Base-by-base conservation (phyloP, 208 protist genomes). In the Leishmania tarentolae region DNA sequence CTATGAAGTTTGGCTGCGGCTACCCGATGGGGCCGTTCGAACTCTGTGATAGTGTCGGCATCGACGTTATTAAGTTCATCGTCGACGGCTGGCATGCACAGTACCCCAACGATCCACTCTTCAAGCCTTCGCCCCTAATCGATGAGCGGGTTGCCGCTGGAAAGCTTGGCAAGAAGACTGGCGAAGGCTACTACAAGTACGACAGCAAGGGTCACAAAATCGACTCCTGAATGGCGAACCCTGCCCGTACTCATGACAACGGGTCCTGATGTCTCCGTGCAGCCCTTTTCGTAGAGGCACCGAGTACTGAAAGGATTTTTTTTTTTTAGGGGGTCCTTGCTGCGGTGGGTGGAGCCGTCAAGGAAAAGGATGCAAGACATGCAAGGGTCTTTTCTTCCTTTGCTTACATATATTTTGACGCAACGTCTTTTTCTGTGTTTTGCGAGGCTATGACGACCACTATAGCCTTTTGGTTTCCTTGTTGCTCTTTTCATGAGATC, bases 21-120 rank as follows among this genome's bases (percentile, higher is more conserved):
- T 87, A 97, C 75, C 96, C 96, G 52, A 98, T 98, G 95, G 96
- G 96, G 13, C 96, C 96, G 1, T 97, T 98, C 77, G 82, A 88
- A 81, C 88, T 98, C n/a, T 68, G 76, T 42, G 95, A 98, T 84
- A 90, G 81, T 59, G 86, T 93, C 9, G 95, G 95, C 65, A 79
- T 97, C 15, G 96, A 98, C 79, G 87, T 95, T 6, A 56, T 83
- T 44, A 87, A 91, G 56, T 87, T 90, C 40, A 92, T 98, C 57
- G 69, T 94, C 17, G 84, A 95, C 57, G 90, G 88, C 11, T 98
- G 95, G 94, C 82, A 89, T 86, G 72, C 84, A 61, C 57, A 80
- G 74, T 88, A 90, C 80, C 94, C 94, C 0, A 79, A 96, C 5
- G 82, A 91, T 11, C 83, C 83, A 8, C 82, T 95, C 68, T 97